Evolutionary conservation across 2,329 filamentous ascomycete genomes (phyloP).

Genomic region (Neofusicoccum ribis): DNA sequence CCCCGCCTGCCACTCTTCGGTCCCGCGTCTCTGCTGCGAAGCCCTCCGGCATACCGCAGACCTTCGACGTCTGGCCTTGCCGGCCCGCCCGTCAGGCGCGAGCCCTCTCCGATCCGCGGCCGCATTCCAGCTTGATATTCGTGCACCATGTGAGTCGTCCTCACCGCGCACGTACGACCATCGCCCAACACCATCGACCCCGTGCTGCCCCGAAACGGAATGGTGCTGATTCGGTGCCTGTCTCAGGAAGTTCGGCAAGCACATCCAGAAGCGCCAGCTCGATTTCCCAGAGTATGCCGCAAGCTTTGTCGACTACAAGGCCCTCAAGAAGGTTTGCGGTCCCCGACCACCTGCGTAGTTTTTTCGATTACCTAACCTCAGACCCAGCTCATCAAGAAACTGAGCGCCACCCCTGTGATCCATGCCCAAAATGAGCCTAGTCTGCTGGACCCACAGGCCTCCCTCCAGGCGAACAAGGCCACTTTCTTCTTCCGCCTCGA

Average conservation of each 20-base stretch:
- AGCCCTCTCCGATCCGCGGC: not conserved
- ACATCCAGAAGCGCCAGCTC: constrained; percentile 98
- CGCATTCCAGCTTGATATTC: not conserved
- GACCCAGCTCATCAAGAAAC: constrained; percentile 90
- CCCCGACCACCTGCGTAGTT: not conserved
- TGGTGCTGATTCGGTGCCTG: constrained; percentile 37
- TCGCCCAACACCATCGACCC: not conserved
- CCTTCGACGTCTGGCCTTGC: not conserved
- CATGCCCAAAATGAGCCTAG: constrained; percentile 68
- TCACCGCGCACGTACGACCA: constrained; percentile 10
- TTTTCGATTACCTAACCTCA: constrained; percentile 23
- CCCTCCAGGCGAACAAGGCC: constrained; percentile 93
- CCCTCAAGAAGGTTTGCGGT: constrained; percentile 83
- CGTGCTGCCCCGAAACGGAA: constrained; percentile 14
- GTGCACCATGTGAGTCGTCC: constrained; percentile 17
- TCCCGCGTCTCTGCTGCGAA: constrained; percentile 10
- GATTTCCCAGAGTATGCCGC: constrained; percentile 99
- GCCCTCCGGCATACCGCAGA: not conserved
- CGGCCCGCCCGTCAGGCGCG: not conserved
- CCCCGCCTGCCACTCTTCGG: constrained; percentile 5
- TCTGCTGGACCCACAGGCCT: constrained; percentile 73
- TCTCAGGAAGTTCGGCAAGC: constrained; percentile 97
- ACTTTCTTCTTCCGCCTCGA: constrained; percentile 99
- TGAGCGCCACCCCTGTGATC: constrained; percentile 86
- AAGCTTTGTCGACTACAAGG: constrained; percentile 99